Evolutionary conservation across 2,329 filamentous ascomycete genomes (phyloP).

Genomic region (Fusarium drepaniforme): DNA sequence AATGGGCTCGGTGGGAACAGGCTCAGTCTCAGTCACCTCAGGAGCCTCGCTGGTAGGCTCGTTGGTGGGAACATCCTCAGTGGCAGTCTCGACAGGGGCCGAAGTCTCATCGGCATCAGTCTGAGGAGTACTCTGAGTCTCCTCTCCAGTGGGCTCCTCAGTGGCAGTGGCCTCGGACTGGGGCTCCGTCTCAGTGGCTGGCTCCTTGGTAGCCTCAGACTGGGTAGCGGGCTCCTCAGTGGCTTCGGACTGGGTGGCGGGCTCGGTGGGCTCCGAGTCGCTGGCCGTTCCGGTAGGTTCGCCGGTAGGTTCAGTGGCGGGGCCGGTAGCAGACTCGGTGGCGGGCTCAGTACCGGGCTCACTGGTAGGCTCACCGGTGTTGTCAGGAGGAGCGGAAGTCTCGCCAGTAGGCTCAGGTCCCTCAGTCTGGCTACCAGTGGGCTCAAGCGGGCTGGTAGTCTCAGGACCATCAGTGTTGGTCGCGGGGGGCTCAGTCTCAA

Average conservation of each 20-base stretch:
- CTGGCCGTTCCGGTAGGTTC: slow-evolving; percentile 14
- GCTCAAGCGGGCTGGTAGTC: slow-evolving; percentile 18
- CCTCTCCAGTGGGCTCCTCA: slow-evolving; percentile 18
- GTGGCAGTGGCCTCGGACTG: slow-evolving; percentile 34
- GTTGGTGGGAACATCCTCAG: slow-evolving; percentile 11
- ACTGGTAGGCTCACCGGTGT: slow-evolving; percentile 1
- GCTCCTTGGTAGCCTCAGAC: neutral
- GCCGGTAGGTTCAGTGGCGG: neutral
- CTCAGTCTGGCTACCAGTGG: neutral
- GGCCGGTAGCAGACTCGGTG: slow-evolving; percentile 14
- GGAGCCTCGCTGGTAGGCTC: slow-evolving; percentile 26
- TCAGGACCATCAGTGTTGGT: slow-evolving; percentile 24
- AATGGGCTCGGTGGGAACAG: slow-evolving; percentile 4
- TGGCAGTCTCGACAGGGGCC: slow-evolving; percentile 8
- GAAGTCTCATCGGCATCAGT: slow-evolving; percentile 9
- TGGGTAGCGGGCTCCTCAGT: slow-evolving; percentile 11
- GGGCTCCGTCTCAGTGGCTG: slow-evolving; percentile 22
- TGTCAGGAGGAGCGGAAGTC: neutral
- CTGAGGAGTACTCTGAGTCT: slow-evolving; percentile 9
- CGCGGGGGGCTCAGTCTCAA: slow-evolving; percentile 13
- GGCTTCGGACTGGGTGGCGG: slow-evolving; percentile 13
- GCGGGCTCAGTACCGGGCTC: slow-evolving; percentile 16
- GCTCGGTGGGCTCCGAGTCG: slow-evolving; percentile 8
- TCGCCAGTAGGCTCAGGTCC: neutral
- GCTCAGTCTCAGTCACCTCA: slow-evolving; percentile 17